Percentiles rank a stretch among this genome's conserved stretches.
phyloP scores from a whole-genome alignment of 2,329 filamentous ascomycete genomes.

The Pseudocercospora fuligena region DNA sequence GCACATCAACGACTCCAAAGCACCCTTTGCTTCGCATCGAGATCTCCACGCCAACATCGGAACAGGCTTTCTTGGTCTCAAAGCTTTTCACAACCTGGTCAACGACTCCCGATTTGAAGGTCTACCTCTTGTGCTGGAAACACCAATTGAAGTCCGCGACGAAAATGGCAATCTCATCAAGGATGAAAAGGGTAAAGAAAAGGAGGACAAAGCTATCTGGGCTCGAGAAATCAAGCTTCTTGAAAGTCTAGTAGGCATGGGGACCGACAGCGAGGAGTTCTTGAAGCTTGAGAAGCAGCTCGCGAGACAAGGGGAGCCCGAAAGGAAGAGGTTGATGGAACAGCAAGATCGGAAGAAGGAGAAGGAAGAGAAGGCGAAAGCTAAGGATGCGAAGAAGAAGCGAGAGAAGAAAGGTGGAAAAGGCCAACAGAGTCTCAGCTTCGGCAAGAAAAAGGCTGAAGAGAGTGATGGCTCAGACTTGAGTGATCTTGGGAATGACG shows the following conservation, averaged over 20 bases:
- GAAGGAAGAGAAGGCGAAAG: slow-evolving; percentile 58
- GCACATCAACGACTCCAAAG: slow-evolving; percentile 95
- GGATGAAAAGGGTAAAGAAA: slow-evolving; percentile 51
- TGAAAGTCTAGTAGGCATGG: slow-evolving; percentile 84
- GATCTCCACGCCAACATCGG: slow-evolving; percentile 97
- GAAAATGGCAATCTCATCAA: slow-evolving; percentile 61
- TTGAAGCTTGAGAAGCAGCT: slow-evolving; percentile 66
- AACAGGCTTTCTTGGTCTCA: slow-evolving; percentile 87
- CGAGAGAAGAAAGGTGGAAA: slow-evolving; percentile 10
- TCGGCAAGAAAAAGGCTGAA: background rate
- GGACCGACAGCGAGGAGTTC: slow-evolving; percentile 76
- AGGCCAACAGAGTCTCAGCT: slow-evolving; percentile 4
- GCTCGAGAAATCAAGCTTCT: slow-evolving; percentile 93
- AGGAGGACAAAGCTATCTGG: slow-evolving; percentile 85
- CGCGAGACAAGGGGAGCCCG: slow-evolving; percentile 68
- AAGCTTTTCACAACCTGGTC: slow-evolving; percentile 88
- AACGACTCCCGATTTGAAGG: slow-evolving; percentile 77
- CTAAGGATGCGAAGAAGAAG: slow-evolving; percentile 45
- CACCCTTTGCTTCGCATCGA: slow-evolving; percentile 77
- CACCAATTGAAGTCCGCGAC: slow-evolving; percentile 79
- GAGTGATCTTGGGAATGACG: background rate
- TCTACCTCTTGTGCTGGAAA: slow-evolving; percentile 92
- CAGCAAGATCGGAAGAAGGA: slow-evolving; percentile 77
- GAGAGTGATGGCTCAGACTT: background rate
- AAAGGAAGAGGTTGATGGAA: slow-evolving; percentile 75